Evolutionary conservation across 2,329 filamentous ascomycete species (phyloP).

Genomic region (Ceratocystis smalleyi): DNA sequence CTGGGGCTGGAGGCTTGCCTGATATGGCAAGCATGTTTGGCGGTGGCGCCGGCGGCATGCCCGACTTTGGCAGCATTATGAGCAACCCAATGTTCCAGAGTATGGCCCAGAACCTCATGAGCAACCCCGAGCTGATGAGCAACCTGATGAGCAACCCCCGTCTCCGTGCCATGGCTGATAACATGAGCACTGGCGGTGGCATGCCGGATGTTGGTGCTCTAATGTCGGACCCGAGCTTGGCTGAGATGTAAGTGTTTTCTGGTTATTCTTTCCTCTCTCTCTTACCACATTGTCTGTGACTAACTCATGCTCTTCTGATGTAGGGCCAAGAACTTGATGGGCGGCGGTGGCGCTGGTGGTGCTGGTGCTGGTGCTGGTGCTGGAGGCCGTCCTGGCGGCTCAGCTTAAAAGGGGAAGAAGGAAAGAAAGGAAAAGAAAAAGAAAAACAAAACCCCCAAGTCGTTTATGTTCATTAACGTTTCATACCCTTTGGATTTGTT

Average conservation of each 20-base stretch:
- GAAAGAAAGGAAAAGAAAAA: not conserved
- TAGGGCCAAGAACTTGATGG: constrained; percentile 35
- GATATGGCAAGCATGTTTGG: constrained; percentile 64
- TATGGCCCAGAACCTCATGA: constrained; percentile 97
- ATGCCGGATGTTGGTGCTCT: constrained; percentile 76
- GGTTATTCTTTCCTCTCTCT: not conserved
- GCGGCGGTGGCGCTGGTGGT: constrained; percentile 24
- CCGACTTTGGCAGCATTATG: constrained; percentile 77
- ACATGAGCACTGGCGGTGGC: constrained; percentile 56
- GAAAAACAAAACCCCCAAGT: constrained; percentile 2
- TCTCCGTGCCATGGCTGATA: constrained; percentile 71
- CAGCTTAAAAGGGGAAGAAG: constrained; percentile 2
- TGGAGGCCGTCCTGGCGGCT: constrained; percentile 20
- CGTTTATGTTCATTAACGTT: not conserved
- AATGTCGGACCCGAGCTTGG: constrained; percentile 85
- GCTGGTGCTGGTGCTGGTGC: constrained; percentile 21
- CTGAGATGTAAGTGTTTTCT: constrained; percentile 62
- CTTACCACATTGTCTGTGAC: constrained; percentile 5
- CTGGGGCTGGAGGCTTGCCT: constrained; percentile 43
- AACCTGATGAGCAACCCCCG: constrained; percentile 91
- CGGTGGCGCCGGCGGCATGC: constrained; percentile 63
- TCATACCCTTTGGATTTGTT: not conserved
- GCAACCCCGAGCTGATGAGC: constrained; percentile 80
- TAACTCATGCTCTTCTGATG: not conserved
- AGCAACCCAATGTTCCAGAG: constrained; percentile 95